phyloP scores from a whole-genome alignment of 108 stramenopile genomes.

The Conticribra guillardii region DNA sequence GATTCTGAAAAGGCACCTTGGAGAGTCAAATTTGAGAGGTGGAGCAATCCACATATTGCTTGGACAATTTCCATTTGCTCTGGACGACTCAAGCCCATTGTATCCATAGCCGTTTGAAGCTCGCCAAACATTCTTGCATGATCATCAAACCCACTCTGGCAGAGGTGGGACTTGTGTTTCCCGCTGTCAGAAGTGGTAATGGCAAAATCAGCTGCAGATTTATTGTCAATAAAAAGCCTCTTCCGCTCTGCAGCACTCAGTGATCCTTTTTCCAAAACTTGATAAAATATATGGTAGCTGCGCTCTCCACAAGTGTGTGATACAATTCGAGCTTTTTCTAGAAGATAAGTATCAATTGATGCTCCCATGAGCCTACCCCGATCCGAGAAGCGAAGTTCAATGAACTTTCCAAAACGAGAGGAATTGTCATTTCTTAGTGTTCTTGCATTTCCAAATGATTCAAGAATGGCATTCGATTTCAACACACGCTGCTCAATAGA shows the following conservation, averaged over 20 bases:
- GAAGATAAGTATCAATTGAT: constrained; percentile 77
- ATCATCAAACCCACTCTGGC: constrained; percentile 26
- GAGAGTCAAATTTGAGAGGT: constrained; percentile 39
- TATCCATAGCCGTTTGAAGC: constrained; percentile 43
- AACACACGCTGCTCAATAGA: constrained; percentile 71
- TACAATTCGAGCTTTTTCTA: constrained; percentile 86
- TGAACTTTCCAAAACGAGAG: constrained; percentile 95
- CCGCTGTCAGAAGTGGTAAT: constrained; percentile 24
- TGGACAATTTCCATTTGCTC: constrained; percentile 55
- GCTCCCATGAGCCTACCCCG: constrained; percentile 72
- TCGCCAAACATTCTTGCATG: constrained; percentile 49
- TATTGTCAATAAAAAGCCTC: constrained; percentile 45
- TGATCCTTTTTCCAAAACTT: constrained; percentile 45
- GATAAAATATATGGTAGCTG: constrained; percentile 96
- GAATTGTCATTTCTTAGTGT: constrained; percentile 90
- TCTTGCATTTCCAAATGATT: constrained; percentile 89
- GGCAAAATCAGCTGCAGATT: constrained; percentile 39
- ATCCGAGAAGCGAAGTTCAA: constrained; percentile 70
- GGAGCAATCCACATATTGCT: constrained; percentile 45
- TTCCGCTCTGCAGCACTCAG: constrained; percentile 16
- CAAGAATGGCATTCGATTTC: constrained; percentile 83
- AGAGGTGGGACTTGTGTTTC: constrained; percentile 19
- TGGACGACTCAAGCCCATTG: constrained; percentile 35
- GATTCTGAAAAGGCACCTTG: constrained; percentile 28
- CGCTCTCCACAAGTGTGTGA: constrained; percentile 78